Evolutionary conservation across 495 filamentous ascomycete genomes (phyloP), one percentile per base, ranked within the genome.

Genomic region (Aspergillus carlsbadensis): DNA sequence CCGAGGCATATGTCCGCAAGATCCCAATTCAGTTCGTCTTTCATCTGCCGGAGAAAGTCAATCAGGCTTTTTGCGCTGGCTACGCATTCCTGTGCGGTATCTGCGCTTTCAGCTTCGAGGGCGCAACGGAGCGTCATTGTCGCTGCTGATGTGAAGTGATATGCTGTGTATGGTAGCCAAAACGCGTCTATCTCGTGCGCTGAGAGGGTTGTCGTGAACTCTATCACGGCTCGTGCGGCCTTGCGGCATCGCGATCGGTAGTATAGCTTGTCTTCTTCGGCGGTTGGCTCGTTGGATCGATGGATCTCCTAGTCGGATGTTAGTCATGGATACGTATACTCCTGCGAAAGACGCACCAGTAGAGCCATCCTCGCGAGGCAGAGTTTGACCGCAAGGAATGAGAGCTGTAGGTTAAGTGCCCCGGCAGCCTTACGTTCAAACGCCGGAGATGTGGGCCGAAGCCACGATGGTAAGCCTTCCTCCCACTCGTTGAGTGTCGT

Each of bases 401-500:
- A 53, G 5, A 53, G 50, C 22, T 53, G 50, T 10, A 53, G 50
- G 35, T 53, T 53, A 0, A 53, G 50, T 5, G 50, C 37, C 13
- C 50, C 50, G 1, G 50, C 36, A 2, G 50, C 50, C 18, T 43
- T 53, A 2, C 50, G 24, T 15, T 53, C 34, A 43, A 53, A 53
- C 7, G 39, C 50, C 20, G 50, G 50, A 20, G 50, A 53, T 7
- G 22, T 31, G 7, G 50, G 50, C 0, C 50, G 50, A 18, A 53
- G 24, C 50, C 50, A 53, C 11, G 40, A 1, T 17, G 50, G 50
- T 13, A 53, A 21, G 13, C 37, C 14, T 20, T 53, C 50, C 15
- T 53, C 50, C 50, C 50, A 53, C 39, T 53, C 50, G 26, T 53
- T 53, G n/a, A 53, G 50, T 18, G 50, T 18, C 5, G 50, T 53